A percentile compares a stretch with the other conserved stretches of the same genome.
These are phyloP conservation scores for Penicillium ucsense DNA, from an alignment of 495 filamentous ascomycete genomes.

Conservation along the genomic window DNA sequence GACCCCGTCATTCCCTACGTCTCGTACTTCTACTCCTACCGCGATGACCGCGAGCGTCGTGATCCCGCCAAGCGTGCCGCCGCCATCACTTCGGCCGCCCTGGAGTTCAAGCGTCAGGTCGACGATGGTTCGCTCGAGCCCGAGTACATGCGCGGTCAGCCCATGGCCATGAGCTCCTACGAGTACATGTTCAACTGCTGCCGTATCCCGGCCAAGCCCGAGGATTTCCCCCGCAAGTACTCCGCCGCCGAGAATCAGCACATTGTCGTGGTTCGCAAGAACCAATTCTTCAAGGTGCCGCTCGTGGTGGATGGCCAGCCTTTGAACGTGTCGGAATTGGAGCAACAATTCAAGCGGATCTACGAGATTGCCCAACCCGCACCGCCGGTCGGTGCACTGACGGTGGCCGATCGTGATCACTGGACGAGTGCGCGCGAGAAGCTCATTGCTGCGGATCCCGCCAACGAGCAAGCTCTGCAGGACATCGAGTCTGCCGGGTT, in stretches of 20 bases:
- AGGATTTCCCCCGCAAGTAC: conserved; percentile 80
- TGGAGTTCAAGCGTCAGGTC: conserved; percentile 92
- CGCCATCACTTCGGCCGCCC: conserved; percentile 69
- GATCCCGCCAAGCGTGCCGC: conserved; percentile 90
- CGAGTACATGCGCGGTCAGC: conserved; percentile 93
- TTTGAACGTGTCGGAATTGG: conserved; percentile 78
- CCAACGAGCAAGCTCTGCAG: conserved; percentile 66
- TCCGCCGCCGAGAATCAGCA: conserved; percentile 65
- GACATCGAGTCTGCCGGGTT: conserved; percentile 88
- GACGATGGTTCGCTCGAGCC: conserved; percentile 79
- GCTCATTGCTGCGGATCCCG: conserved; percentile 62
- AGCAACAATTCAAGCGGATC: conserved; percentile 76
- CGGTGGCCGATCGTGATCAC: conserved; percentile 82
- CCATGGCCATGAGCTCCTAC: conserved; percentile 95
- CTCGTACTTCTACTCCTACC: conserved; percentile 98
- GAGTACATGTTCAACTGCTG: conserved; percentile 98
- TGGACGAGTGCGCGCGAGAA: conserved; percentile 80
- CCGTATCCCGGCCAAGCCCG: conserved; percentile 73
- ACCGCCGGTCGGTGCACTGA: conserved; percentile 75
- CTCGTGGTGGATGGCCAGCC: conserved; percentile 68
- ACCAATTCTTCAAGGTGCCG: conserved; percentile 86
- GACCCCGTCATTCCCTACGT: conserved; percentile 98
- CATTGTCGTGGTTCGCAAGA: conserved; percentile 84
- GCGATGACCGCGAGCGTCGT: conserved; percentile 80
- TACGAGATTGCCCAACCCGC: conserved; percentile 63